phyloP scores from a whole-genome alignment of 495 filamentous ascomycete species.

The Penicillium ucsense region DNA sequence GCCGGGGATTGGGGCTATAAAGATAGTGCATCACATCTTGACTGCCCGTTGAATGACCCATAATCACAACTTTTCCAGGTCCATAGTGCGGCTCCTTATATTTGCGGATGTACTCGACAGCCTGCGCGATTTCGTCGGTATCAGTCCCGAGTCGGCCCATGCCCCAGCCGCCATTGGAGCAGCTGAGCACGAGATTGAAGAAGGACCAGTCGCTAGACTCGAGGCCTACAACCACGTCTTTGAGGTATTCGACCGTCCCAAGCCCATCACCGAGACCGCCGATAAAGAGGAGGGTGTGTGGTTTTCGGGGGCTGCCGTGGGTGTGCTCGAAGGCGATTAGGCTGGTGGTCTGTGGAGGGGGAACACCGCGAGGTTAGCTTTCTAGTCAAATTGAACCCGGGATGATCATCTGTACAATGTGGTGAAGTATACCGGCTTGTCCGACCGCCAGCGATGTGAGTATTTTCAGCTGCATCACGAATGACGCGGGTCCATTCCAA shows the following conservation, averaged over 20 bases:
- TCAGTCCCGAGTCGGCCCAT: constrained; percentile 53
- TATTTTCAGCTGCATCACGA: constrained; percentile 15
- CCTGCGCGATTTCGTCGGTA: constrained; percentile 53
- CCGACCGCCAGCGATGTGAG: constrained; percentile 12
- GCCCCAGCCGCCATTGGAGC: constrained; percentile 63
- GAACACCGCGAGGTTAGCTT: background rate
- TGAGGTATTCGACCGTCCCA: constrained; percentile 48
- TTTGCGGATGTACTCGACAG: constrained; percentile 54
- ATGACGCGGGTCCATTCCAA: background rate
- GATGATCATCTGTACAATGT: constrained; percentile 9
- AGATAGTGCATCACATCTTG: constrained; percentile 79
- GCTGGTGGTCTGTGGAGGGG: constrained; percentile 11
- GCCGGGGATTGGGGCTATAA: constrained; percentile 25
- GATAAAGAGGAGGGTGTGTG: constrained; percentile 20
- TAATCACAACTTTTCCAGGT: constrained; percentile 18
- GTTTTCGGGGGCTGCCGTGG: constrained; percentile 13
- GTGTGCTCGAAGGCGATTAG: constrained; percentile 22
- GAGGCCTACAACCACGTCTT: constrained; percentile 35
- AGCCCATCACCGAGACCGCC: constrained; percentile 58
- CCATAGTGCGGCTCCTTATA: constrained; percentile 20
- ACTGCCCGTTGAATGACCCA: constrained; percentile 81
- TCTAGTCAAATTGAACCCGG: background rate
- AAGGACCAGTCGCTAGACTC: constrained; percentile 48
- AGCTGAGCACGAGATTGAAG: constrained; percentile 45
- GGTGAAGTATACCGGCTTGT: constrained; percentile 19